These are phyloP conservation scores for Poa pratensis DNA, from an alignment of 176 grass and related monocot species.

Conservation along the genomic window DNA sequence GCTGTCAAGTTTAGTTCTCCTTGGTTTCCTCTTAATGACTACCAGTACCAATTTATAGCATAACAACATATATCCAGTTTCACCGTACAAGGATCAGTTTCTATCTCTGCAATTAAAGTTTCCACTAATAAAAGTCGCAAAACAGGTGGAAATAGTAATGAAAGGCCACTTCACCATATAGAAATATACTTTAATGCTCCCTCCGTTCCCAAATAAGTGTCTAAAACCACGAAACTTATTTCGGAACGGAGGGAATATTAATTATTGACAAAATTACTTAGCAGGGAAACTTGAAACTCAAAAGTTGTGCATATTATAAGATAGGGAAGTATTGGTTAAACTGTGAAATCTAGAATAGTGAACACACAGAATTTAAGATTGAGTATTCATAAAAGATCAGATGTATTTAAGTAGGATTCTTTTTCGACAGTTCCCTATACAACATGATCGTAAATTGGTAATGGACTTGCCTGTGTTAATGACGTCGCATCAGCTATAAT, in stretches of 20 bases:
- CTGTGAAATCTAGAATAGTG: constrained; percentile 22
- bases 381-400: constrained; percentile 23
- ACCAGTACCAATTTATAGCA: not conserved
- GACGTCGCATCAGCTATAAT: constrained; percentile 93
- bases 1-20: constrained; percentile 32
- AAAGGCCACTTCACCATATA: constrained; percentile 1
- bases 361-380: constrained; percentile 26
- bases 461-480: constrained; percentile 85
- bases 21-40: not conserved
- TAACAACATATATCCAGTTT: constrained; percentile 35
- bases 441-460: constrained; percentile 31
- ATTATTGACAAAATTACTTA: constrained; percentile 24
- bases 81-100: not conserved
- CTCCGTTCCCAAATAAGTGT: no score
- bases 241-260: not conserved
- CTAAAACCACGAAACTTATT: no score
- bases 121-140: not conserved
- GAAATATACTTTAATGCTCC: not conserved
- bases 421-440: not conserved
- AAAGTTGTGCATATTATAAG: not conserved
- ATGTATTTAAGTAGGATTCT: constrained; percentile 17
- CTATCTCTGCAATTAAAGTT: constrained; percentile 8
- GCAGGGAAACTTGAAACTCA: not conserved
- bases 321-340: constrained; percentile 10
- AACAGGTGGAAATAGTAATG: not conserved